Evolutionary conservation across 2,329 filamentous ascomycete species (phyloP).

Genomic region (Elsinoe australis): DNA sequence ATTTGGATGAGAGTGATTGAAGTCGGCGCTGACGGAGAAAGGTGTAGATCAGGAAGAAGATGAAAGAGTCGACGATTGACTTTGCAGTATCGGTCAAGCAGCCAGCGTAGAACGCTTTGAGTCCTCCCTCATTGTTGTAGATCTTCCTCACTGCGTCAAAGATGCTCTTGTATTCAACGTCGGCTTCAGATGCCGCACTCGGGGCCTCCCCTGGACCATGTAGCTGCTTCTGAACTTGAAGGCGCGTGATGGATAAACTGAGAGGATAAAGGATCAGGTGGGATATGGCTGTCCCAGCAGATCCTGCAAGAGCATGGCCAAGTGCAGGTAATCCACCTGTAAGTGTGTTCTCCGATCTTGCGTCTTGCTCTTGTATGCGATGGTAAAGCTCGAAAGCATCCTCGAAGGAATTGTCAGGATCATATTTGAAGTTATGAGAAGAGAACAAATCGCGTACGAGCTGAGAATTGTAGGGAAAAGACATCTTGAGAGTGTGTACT

Average conservation of each 20-base stretch:
- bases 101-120: constrained; percentile 57
- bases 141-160: constrained; percentile 65
- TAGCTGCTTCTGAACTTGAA: constrained; percentile 67
- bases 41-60: constrained; percentile 79
- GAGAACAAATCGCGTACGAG: constrained; percentile 23
- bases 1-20: constrained; percentile 31
- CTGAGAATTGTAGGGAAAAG: constrained; percentile 24
- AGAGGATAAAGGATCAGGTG: constrained; percentile 75
- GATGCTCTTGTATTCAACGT: constrained; percentile 54
- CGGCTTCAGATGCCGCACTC: constrained; percentile 28
- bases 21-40: constrained; percentile 43
- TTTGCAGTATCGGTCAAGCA: constrained; percentile 39
- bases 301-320: constrained; percentile 74
- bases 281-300: constrained; percentile 67
- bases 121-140: constrained; percentile 61
- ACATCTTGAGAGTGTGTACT: constrained; percentile 14
- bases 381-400: constrained; percentile 28
- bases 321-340: constrained; percentile 58
- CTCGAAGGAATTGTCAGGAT: constrained; percentile 26
- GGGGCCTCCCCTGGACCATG: constrained; percentile 32
- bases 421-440: constrained; percentile 20
- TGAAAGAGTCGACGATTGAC: constrained; percentile 60
- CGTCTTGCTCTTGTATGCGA: constrained; percentile 23
- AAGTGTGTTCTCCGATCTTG: constrained; percentile 17
- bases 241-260: constrained; percentile 69